A percentile compares a stretch with the other conserved stretches of the same genome.
Evolutionary conservation across 352 stramenopile species (phyloP).

Genomic region (Lagenidium sp.): DNA sequence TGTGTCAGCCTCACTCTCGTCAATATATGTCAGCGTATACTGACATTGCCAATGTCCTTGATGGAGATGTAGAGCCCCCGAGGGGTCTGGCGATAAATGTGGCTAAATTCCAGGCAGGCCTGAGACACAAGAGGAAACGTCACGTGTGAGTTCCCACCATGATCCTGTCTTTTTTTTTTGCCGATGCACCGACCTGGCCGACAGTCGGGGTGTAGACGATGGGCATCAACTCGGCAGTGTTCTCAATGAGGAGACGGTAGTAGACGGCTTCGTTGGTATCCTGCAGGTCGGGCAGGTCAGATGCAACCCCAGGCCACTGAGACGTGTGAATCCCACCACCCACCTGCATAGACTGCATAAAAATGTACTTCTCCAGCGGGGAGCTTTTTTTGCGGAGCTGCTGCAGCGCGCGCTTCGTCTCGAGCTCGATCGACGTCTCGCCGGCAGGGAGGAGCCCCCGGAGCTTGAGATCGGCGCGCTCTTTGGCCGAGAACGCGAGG

Average conservation of each 20-base stretch:
- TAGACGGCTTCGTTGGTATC: slow-evolving; percentile 88
- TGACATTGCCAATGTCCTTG: slow-evolving; percentile 71
- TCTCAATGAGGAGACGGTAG: slow-evolving; percentile 85
- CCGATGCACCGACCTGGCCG: slow-evolving; percentile 43
- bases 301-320: no score
- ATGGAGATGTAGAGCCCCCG: slow-evolving; percentile 90
- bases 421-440: slow-evolving; percentile 75
- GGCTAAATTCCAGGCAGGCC: slow-evolving; percentile 85
- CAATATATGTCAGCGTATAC: no score
- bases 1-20: no score
- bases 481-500: slow-evolving; percentile 86
- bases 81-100: slow-evolving; percentile 85
- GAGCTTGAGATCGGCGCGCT: slow-evolving; percentile 84
- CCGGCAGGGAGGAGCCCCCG: slow-evolving; percentile 87
- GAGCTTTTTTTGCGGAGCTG: slow-evolving; percentile 78
- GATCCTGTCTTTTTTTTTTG: no score
- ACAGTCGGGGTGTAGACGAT: slow-evolving; percentile 98
- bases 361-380: slow-evolving; percentile 92
- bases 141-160: no score
- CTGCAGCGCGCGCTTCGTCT: slow-evolving; percentile 84
- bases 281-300: no score
- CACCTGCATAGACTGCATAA: slow-evolving; percentile 83
- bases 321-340: no score
- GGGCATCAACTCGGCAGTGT: slow-evolving; percentile 91
- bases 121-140: not conserved